Conservation (phyloP, 1,284 basidiomycete genomes). For the Ceratobasidium papillatum region DNA sequence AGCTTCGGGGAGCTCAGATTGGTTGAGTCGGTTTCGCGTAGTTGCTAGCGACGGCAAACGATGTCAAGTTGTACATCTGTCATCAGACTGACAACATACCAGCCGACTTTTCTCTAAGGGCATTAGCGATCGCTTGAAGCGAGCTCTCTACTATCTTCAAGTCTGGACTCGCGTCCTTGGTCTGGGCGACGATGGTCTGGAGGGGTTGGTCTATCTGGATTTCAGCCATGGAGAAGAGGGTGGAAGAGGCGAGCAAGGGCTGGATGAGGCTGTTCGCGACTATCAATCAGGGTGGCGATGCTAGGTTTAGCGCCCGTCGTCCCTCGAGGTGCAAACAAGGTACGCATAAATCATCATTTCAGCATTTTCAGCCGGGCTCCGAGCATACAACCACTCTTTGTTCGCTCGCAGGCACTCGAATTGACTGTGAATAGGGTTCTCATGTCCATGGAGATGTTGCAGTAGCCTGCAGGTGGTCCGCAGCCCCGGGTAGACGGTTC, state of each 20-base stretch:
- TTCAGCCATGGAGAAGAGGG: constrained; percentile 16
- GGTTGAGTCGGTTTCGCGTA: constrained; percentile 10
- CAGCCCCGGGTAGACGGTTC: neutral
- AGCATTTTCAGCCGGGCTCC: neutral
- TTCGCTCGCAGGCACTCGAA: neutral
- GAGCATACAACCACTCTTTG: neutral
- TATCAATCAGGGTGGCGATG: constrained; percentile 6
- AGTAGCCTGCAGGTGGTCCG: neutral
- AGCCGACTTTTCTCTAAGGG: constrained; percentile 22
- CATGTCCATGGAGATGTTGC: neutral
- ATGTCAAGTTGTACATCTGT: neutral
- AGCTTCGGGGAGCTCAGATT: constrained; percentile 20
- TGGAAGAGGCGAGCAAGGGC: constrained; percentile 6
- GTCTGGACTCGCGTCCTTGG: constrained; percentile 24
- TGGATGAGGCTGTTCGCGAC: constrained; percentile 37
- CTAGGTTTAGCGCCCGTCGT: constrained; percentile 13
- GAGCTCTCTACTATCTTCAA: constrained; percentile 1
- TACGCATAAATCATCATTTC: constrained; percentile 9
- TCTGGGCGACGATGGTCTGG: constrained; percentile 19
- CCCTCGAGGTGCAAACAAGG: neutral
- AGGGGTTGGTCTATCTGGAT: constrained; percentile 16
- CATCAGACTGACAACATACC: neutral
- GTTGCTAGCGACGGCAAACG: constrained; percentile 5
- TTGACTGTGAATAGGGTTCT: neutral
- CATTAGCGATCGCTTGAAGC: constrained; percentile 36